phyloP scores from a whole-genome alignment of 192 early-diverging fungal species.

The Coemansia sp. region DNA sequence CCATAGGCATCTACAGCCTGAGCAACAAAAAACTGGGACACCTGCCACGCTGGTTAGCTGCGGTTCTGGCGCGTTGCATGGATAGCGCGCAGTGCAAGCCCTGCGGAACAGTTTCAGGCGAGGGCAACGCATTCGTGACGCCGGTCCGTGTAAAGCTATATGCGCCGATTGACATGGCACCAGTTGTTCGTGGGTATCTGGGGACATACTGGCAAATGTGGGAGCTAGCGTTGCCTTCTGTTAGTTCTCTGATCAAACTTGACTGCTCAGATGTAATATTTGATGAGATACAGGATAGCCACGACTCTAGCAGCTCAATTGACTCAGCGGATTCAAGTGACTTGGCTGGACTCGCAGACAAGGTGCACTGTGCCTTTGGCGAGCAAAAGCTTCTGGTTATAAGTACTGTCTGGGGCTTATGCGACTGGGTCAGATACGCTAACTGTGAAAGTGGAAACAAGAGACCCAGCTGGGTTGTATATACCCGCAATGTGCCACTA shows the following conservation, averaged over 20 bases:
- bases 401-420: conserved; percentile 23
- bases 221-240: conserved; percentile 20
- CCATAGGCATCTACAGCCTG: conserved; percentile 22
- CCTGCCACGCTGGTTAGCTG: conserved; percentile 45
- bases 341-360: neutral
- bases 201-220: conserved; percentile 43
- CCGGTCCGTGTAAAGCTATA: conserved; percentile 20
- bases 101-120: conserved; percentile 21
- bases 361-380: neutral
- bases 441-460: neutral
- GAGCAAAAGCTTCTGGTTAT: conserved; percentile 7
- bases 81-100: conserved; percentile 25
- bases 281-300: neutral
- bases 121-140: conserved; percentile 25
- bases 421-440: conserved; percentile 26
- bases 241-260: neutral
- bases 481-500: conserved; percentile 6
- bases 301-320: neutral
- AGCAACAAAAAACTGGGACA: conserved; percentile 26
- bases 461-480: conserved; percentile 13
- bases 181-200: conserved; percentile 8
- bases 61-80: conserved; percentile 40
- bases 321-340: neutral
- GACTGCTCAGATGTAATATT: too few species aligned
- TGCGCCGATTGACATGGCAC: conserved; percentile 1